Evolutionary conservation across 257 asterid genomes (phyloP).

Genomic region (Echium plantagineum): DNA sequence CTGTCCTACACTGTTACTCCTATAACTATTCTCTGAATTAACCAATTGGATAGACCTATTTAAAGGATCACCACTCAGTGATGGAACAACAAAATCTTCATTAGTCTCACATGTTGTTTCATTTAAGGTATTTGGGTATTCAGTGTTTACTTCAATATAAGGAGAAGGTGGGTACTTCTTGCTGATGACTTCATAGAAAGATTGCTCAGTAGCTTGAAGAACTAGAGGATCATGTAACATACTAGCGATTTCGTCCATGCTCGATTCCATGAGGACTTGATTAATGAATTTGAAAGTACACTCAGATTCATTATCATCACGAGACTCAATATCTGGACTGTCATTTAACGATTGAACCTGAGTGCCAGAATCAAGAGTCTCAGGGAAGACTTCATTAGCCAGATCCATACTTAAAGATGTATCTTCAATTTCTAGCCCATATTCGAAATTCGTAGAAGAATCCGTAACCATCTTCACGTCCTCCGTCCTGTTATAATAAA

Average conservation of each 20-base stretch:
- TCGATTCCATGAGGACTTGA: constrained; percentile 78
- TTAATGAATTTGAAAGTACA: constrained; percentile 69
- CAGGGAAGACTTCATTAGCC: constrained; percentile 30
- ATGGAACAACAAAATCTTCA: constrained; percentile 32
- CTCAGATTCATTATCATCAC: constrained; percentile 74
- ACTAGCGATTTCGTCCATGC: constrained; percentile 73
- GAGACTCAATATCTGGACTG: constrained; percentile 57
- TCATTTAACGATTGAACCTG: constrained; percentile 29
- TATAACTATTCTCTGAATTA: constrained; percentile 20
- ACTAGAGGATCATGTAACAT: constrained; percentile 91
- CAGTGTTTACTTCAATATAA: constrained; percentile 15
- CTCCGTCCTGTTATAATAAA: no score
- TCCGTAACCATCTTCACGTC: no score
- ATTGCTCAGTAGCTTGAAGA: constrained; percentile 71
- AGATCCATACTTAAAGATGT: constrained; percentile 27
- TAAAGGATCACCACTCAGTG: constrained; percentile 31
- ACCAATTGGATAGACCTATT: constrained; percentile 26
- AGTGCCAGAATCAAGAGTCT: constrained; percentile 24
- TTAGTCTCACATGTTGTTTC: constrained; percentile 39
- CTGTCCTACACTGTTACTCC: constrained; percentile 14
- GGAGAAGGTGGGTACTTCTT: constrained; percentile 51
- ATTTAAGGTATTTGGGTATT: constrained; percentile 49
- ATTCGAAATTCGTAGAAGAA: constrained; percentile 18
- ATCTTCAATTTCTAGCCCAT: constrained; percentile 22
- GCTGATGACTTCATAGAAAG: constrained; percentile 72